A percentile compares a stretch with the other conserved stretches of the same genome.
These are phyloP conservation scores for Penicillium griseofulvum DNA, from an alignment of 2,329 filamentous ascomycete genomes.

Conservation along the genomic window DNA sequence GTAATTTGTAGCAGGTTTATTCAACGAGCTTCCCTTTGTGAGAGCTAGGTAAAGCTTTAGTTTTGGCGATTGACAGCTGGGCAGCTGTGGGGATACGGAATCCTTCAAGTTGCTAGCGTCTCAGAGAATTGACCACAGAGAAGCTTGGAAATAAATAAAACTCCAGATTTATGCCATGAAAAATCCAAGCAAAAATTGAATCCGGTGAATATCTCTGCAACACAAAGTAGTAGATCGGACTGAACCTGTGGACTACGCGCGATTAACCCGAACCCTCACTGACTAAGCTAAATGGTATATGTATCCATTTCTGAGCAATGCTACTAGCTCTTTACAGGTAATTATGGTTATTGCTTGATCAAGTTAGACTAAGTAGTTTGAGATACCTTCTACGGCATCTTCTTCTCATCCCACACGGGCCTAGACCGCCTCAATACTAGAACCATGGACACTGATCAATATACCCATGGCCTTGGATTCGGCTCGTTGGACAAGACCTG, in stretches of 20 bases:
- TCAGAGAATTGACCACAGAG: background rate
- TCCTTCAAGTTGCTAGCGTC: background rate
- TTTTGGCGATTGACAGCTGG: background rate
- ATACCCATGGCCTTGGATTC: background rate
- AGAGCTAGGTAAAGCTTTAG: background rate
- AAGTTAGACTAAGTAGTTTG: background rate
- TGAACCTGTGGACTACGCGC: background rate
- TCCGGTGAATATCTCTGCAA: slow-evolving; percentile 5
- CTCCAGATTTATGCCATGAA: background rate
- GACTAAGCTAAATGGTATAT: background rate
- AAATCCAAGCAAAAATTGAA: background rate
- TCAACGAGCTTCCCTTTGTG: background rate
- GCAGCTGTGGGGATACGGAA: background rate
- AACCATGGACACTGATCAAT: background rate
- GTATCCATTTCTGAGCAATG: background rate
- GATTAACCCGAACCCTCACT: background rate
- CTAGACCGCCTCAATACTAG: background rate
- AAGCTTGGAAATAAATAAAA: background rate
- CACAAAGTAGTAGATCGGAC: background rate
- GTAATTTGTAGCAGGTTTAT: background rate
- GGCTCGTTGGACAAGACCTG: background rate
- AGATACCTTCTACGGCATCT: background rate
- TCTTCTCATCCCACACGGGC: background rate
- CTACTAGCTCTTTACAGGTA: background rate
- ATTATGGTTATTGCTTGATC: background rate